Evolutionary conservation across 75 land plant species (phyloP).

Genomic region (Isoetes taiwanensis): DNA sequence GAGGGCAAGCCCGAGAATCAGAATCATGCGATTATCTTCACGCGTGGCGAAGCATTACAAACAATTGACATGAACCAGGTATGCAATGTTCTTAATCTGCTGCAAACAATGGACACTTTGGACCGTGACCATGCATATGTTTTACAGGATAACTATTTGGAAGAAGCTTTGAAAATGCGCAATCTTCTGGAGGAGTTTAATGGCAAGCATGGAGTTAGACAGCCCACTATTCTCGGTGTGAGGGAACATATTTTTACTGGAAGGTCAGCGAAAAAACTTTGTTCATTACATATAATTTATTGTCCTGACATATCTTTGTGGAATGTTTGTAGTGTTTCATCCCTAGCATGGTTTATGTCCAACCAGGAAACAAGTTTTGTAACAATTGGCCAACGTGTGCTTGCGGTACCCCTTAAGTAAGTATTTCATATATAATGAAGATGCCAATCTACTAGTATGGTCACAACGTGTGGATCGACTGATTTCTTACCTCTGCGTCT

Average conservation of each 20-base stretch:
- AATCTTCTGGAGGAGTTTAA: slow-evolving; percentile 7
- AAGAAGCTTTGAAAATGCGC: slow-evolving; percentile 2
- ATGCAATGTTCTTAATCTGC: too few relatives aligned
- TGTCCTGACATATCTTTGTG: too few relatives aligned
- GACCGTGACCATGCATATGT: background rate
- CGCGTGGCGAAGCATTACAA: slow-evolving; percentile 13
- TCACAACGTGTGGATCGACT: too few relatives aligned
- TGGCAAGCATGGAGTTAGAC: background rate
- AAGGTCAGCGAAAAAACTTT: too few relatives aligned
- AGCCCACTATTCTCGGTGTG: background rate
- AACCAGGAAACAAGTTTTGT: slow-evolving; percentile 94
- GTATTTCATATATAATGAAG: too few relatives aligned
- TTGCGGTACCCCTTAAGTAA: slow-evolving; percentile 84
- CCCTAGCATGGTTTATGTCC: slow-evolving; percentile 96
- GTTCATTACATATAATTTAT: background rate
- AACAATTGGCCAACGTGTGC: slow-evolving; percentile 81
- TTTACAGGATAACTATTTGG: background rate
- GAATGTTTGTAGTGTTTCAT: slow-evolving; percentile 66
- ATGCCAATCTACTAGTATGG: too few relatives aligned
- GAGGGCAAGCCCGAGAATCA: slow-evolving; percentile 80
- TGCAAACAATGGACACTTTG: background rate
- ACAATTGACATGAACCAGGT: slow-evolving; percentile 18
- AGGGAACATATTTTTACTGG: slow-evolving; percentile 6
- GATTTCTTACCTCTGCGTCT: slow-evolving; percentile 2
- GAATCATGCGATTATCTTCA: slow-evolving; percentile 15